Evolutionary conservation across 129 eudicot species (phyloP), one percentile per base, ranked within the genome.

Genomic region (Mikania micrantha): DNA sequence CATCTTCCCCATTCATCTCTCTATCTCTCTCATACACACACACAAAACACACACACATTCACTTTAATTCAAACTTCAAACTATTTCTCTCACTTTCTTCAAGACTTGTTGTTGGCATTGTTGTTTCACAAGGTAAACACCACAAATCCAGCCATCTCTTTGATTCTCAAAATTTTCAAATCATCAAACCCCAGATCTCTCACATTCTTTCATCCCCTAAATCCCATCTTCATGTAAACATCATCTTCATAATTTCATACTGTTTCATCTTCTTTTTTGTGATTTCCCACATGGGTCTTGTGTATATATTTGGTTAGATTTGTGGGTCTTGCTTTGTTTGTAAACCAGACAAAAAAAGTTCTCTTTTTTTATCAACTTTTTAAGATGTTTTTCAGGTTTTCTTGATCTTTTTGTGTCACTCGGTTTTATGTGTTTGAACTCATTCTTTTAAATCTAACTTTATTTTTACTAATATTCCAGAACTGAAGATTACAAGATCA

Each of bases 31-130:
- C 15, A 4, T 9, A 56, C 36, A 29, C 60, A 9, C 5, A 15
- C 31, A 15, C 52, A 16, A 21, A 48, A 21, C 69, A 16, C 31
- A 4, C 54, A 9, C 39, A 16, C 41, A 8, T 35, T 36, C 35
- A 52, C 71, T 75, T 71, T 76, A 79, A 39, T 85, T 81, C 80
- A 81, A 85, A 84, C 80, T 83, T 76, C 45, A 49, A 71, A 42
- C 72, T 71, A 27, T 62, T 53, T 53, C 74, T 72, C 69, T 60
- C 68, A 52, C 78, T 35, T 12, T 60, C 74, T 62, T 78, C 85
- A 70, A 69, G 69, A 63, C 65, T 28, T 42, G 47, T 57, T 76
- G 70, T 61, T 53, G 76, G 35, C 72, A 67, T 22, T 56, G 50
- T 53, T 60, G 48, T 47, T 54, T 52, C 73, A 45, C 36, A 22